Base-by-base conservation (phyloP, 1,284 basidiomycete species). In the Hypsizygus ulmarius region DNA sequence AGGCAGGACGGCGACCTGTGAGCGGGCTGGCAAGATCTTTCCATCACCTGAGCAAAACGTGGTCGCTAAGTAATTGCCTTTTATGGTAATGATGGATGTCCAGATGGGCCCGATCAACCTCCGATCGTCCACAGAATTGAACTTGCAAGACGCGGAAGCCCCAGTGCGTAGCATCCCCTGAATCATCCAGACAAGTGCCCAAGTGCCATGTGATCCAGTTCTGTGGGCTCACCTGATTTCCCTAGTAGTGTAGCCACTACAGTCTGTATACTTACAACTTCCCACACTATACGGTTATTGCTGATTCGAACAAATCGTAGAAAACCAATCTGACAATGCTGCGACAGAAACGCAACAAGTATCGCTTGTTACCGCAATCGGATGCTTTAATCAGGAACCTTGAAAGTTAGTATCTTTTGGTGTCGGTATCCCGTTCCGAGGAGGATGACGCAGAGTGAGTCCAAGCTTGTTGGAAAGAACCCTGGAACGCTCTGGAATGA, bases 31-130 rank as follows among this genome's bases (percentile, higher is more conserved):
- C 49, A 25, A 42, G 40, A 38, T 46, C 39, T 47, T 53, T 49
- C 45, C 44, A 53, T 50, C 54, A 54, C 27, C 51, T 46, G 49
- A 44, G 37, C 50, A 51, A 40, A 37, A 53, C 54, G 52, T 55
- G 57, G 57, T 50, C 42, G 45, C 47, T 34, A 40, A 25, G 29
- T 3, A 34, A 2, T 46, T 59, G 41, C 57, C 53, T 53, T 38
- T 52, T 57, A 43, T 45, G 47, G 55, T 21, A 29, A 12, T 37
- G 11, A 27, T 37, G 28, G 40, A 43, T 43, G 30, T 21, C 38
- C 25, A 41, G 44, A 50, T 43, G 29, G 27, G 38, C 44, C 49
- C 50, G 54, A 56, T 56, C 50, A 35, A 14, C 39, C 21, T 47
- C 30, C 45, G 45, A 49, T 52, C 45, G 30, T 19, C n/a, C 9